Conservation (phyloP, 129 eudicot genomes). For the Flaveria ramosissima region DNA sequence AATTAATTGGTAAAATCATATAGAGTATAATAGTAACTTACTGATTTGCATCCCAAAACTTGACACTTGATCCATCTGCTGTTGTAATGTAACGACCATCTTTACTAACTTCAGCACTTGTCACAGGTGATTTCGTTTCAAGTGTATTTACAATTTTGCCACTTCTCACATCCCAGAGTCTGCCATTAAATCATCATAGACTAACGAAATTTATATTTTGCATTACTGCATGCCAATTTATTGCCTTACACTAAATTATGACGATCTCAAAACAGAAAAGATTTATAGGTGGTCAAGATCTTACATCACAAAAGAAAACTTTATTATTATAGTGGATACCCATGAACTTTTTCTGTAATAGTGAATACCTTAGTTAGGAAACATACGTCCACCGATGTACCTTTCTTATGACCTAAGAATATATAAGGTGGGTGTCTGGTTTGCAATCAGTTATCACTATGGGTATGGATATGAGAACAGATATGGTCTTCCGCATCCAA, state of each 20-base stretch:
- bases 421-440: neutral
- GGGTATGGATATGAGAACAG: neutral
- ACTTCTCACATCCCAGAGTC: conserved; percentile 92
- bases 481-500: neutral
- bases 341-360: no score
- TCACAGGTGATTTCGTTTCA: conserved; percentile 73
- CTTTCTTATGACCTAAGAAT: neutral
- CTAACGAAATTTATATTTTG: neutral
- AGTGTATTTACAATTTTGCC: conserved; percentile 74
- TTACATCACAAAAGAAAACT: neutral
- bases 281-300: neutral
- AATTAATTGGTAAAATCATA: neutral
- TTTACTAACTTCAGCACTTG: conserved; percentile 84
- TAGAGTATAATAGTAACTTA: conserved; percentile 31
- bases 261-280: neutral
- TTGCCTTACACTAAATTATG: conserved; percentile 1
- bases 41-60: conserved; percentile 94
- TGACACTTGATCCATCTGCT: conserved; percentile 76
- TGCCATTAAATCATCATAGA: conserved; percentile 27
- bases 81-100: conserved; percentile 89
- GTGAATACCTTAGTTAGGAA: no score
- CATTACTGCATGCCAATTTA: neutral
- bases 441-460: neutral
- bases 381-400: neutral
- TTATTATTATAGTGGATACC: neutral